Evolutionary conservation across 177 flowering plant species (phyloP).

Genomic region (Vitis hybrid): DNA sequence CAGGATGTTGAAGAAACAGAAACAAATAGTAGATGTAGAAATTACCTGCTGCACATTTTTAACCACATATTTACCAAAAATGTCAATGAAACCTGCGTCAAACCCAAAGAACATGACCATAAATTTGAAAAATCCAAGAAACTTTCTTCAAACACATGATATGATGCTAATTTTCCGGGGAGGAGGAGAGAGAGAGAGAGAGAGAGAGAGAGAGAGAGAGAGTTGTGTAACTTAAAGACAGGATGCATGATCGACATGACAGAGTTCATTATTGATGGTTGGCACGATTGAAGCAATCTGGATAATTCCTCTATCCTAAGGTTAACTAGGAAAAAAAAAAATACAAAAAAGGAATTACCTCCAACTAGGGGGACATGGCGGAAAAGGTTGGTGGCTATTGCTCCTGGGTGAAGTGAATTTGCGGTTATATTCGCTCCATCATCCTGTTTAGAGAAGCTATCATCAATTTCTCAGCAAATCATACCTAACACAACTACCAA

Average conservation of each 20-base stretch:
- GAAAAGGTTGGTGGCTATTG: slow-evolving; percentile 55
- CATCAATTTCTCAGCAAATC: not conserved
- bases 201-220: too few relatives aligned
- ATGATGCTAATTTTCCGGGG: too few relatives aligned
- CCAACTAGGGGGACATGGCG: slow-evolving; percentile 31
- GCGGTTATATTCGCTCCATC: slow-evolving; percentile 60
- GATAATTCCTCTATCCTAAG: too few relatives aligned
- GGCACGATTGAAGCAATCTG: too few relatives aligned
- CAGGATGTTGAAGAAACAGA: not conserved
- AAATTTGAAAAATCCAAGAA: not conserved
- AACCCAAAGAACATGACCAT: not conserved
- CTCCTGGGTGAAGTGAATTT: slow-evolving; percentile 79
- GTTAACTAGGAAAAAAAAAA: too few relatives aligned
- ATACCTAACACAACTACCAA: too few relatives aligned
- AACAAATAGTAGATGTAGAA: not conserved
- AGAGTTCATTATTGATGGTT: too few relatives aligned
- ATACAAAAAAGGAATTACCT: slow-evolving; percentile 9
- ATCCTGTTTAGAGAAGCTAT: slow-evolving; percentile 32
- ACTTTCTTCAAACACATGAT: too few relatives aligned
- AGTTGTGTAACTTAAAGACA: too few relatives aligned
- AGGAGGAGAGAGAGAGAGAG: too few relatives aligned
- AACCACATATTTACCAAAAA: slow-evolving; percentile 31
- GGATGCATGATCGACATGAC: too few relatives aligned
- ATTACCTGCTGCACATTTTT: slow-evolving; percentile 43
- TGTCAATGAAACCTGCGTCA: slow-evolving; percentile 27